Evolutionary conservation across 2,329 filamentous ascomycete genomes (phyloP), one percentile per base, ranked within the genome.

Genomic region (Monosporascus sp.): DNA sequence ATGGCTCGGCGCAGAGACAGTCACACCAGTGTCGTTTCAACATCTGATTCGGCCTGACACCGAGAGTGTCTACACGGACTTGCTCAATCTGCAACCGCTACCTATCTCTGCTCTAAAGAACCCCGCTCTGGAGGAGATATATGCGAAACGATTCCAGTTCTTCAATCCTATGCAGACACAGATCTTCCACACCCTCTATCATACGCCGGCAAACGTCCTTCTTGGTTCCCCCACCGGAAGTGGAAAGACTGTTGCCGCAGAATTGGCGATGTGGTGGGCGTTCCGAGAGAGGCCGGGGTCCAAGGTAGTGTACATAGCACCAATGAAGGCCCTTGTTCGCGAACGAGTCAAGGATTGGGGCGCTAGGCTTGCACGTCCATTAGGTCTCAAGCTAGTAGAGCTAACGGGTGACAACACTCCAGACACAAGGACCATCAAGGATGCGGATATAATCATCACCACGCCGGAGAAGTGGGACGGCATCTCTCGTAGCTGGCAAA

Each of bases 391-490:
- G 70, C 77, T 99, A 20, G 94, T 99, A 17, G 94, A 99, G 72
- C 76, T 99, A 75, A 99, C 95, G 14, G 92, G 89, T 77, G 94
- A 99, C 74, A 99, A 97, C 65, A 99, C 95, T 0, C 95, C 95
- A 0, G 94, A 99, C 67, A 99, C 94, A 1, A 82, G 91, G 49
- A 97, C 93, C 0, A 99, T 99, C 63, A 85, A 92, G 62, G 88
- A 97, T 67, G 94, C 94, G 3, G 94, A 99, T 68, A 91, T 99
- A 57, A 99, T 99, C 63, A 91, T 99, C 64, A 99, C 94, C 0
- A 99, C 95, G 0, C 95, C 94, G n/a, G 94, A 99, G 74, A 99
- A 99, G 70, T 99, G 94, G 94, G 95, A 99, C 68, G 95, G 95
- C 82, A 97, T 99, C 62, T 96, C 91, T 63, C 89, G 94, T 81